Conservation (phyloP, 2,329 filamentous ascomycete species). For the Aspergillus amoenus region DNA sequence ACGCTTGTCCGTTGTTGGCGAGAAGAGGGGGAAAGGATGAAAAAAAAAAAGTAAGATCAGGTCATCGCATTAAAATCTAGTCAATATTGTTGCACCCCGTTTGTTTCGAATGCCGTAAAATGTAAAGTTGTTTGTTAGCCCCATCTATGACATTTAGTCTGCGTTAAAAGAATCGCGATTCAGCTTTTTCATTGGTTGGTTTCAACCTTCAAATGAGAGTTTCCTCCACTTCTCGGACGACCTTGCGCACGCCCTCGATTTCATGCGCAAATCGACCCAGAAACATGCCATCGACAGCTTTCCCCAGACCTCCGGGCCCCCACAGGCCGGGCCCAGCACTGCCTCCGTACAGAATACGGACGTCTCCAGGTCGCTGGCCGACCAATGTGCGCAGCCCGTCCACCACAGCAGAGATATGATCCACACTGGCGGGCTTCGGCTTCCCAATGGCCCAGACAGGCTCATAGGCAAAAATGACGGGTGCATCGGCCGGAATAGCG, state of each 20-base stretch:
- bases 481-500: conserved; percentile 60
- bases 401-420: conserved; percentile 71
- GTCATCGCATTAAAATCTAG: conserved; percentile 6
- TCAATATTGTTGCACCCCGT: background rate
- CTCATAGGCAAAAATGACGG: conserved; percentile 80
- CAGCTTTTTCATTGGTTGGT: background rate
- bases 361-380: conserved; percentile 55
- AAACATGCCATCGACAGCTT: conserved; percentile 76
- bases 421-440: conserved; percentile 66
- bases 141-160: conserved; percentile 1
- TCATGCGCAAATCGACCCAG: conserved; percentile 80
- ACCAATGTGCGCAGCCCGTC: conserved; percentile 59
- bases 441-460: conserved; percentile 88
- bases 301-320: conserved; percentile 52
- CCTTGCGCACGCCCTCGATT: conserved; percentile 67
- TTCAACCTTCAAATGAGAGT: conserved; percentile 23
- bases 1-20: background rate
- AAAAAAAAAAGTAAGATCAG: background rate
- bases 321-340: conserved; percentile 80
- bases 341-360: conserved; percentile 76
- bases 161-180: background rate
- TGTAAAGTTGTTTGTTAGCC: background rate
- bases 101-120: conserved; percentile 1
- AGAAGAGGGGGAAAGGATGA: background rate
- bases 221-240: conserved; percentile 68